Base-by-base conservation (phyloP, 768 basidiomycete species). In the Lactarius trivialis region DNA sequence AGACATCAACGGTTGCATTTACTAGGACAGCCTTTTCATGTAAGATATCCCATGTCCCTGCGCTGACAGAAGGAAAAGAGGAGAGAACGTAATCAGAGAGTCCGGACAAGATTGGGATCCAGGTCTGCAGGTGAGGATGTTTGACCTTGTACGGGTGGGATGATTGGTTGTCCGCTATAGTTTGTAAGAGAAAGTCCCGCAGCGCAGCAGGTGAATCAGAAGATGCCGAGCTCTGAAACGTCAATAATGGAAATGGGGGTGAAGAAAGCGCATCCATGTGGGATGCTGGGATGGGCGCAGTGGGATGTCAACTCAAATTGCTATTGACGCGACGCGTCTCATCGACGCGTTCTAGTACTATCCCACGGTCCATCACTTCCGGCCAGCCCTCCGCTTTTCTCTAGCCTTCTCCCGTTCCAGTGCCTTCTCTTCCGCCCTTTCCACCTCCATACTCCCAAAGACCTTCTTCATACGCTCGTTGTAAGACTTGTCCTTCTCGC, bases 361-460 rank as follows among this genome's bases (percentile, higher is more conserved):
- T 21, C 32, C 30, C 19, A 48, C 30, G 14, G 45, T 15, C 34
- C 3, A 61, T 73, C 77, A 91, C 73, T 86, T 90, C 69, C 85
- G 82, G 55, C 91, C 91, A 41, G 89, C 80, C 65, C 91, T 78
- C 70, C 81, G 82, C 75, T 90, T 93, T 53, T 88, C 88, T 70
- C 80, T 86, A 45, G 76, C 73, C 74, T 93, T 93, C 70, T 87
- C 88, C 72, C 89, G 82, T 70, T 94, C 88, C 87, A 88, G 85
- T 48, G 84, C 85, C 79, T 97, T 98, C 77, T 98, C 86, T 76
- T 98, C 97, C 24, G 93, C 93, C 57, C 96, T 79, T 77, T 99
- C 97, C 34, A 85, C 82, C 67, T 93, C 90, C 33, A 93, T 78
- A 0, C 84, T 83, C 2, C 80, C 85, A 72, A 81, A 89, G 26